Percentiles rank a stretch among this genome's conserved stretches.
phyloP scores from a whole-genome alignment of 2,329 filamentous ascomycete genomes.

The Epichloe sibirici region DNA sequence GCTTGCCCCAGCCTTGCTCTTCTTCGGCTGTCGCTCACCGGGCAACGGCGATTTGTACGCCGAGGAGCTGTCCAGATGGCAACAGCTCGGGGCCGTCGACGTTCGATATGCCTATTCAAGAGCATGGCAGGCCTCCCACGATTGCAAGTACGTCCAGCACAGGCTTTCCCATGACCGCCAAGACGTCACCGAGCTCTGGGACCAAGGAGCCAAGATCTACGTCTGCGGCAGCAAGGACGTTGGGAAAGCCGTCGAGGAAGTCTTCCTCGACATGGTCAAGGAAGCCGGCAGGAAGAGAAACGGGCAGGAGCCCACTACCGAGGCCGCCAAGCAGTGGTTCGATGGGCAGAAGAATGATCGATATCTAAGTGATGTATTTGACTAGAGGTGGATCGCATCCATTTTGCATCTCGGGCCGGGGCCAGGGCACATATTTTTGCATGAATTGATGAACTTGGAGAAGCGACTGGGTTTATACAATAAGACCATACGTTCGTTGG shows the following conservation, averaged over 20 bases:
- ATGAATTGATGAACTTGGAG: too few species aligned
- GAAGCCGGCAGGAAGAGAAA: constrained; percentile 14
- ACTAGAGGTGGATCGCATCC: constrained; percentile 19
- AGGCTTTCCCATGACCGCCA: constrained; percentile 24
- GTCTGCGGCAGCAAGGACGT: constrained; percentile 50
- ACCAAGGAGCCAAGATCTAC: constrained; percentile 41
- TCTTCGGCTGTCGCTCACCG: constrained; percentile 48
- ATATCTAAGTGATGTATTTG: constrained; percentile 50
- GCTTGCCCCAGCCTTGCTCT: constrained; percentile 50
- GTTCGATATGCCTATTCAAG: constrained; percentile 48
- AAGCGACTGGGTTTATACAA: too few species aligned
- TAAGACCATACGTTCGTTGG: too few species aligned
- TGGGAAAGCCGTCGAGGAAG: constrained; percentile 33
- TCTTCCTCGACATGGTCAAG: constrained; percentile 23
- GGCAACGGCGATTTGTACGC: constrained; percentile 47
- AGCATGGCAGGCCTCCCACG: constrained; percentile 28
- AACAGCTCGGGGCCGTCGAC: constrained; percentile 44
- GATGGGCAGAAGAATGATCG: constrained; percentile 39
- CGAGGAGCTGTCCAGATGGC: constrained; percentile 47
- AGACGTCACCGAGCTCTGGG: constrained; percentile 27
- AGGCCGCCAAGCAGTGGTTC: constrained; percentile 34
- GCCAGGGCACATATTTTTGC: too few species aligned
- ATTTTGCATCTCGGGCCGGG: too few species aligned
- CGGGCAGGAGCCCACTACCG: constrained; percentile 21
- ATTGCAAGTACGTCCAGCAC: constrained; percentile 37